Percentiles rank a stretch among this genome's conserved stretches.
Conservation (phyloP, 805 yeast species). For the Maudiozyma bulderi region DNA sequence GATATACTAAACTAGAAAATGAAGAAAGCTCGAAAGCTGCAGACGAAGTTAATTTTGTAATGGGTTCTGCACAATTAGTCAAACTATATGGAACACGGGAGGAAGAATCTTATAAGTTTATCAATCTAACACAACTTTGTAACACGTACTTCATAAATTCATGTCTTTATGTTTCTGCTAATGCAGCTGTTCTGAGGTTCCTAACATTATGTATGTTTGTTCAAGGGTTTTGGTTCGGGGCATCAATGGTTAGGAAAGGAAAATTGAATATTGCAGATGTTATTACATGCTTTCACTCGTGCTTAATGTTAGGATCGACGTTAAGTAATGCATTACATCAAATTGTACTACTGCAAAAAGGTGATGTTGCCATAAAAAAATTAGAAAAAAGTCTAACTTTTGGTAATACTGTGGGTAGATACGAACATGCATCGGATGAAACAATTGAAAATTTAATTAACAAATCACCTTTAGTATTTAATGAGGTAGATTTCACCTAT, state of each 20-base stretch:
- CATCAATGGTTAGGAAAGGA: conserved; percentile 46
- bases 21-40: conserved; percentile 44
- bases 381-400: conserved; percentile 24
- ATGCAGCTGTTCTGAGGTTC: conserved; percentile 46
- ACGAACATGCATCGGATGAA: not conserved
- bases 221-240: conserved; percentile 90
- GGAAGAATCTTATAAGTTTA: conserved; percentile 40
- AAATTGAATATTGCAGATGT: conserved; percentile 51
- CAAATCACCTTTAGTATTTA: conserved; percentile 34
- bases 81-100: conserved; percentile 50
- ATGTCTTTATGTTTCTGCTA: conserved; percentile 41
- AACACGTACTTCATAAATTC: conserved; percentile 35
- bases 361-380: conserved; percentile 53
- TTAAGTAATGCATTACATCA: conserved; percentile 48
- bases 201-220: conserved; percentile 68
- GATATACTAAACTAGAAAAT: conserved; percentile 49
- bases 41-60: conserved; percentile 58
- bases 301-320: conserved; percentile 60
- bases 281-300: conserved; percentile 74
- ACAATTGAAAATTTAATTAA: not conserved
- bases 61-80: conserved; percentile 50
- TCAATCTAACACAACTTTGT: conserved; percentile 21
- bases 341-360: conserved; percentile 56
- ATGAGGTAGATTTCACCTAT: conserved; percentile 53
- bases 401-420: not conserved